These are phyloP conservation scores for Suillus weaverae DNA, from an alignment of 768 basidiomycete species.

Conservation along the genomic window DNA sequence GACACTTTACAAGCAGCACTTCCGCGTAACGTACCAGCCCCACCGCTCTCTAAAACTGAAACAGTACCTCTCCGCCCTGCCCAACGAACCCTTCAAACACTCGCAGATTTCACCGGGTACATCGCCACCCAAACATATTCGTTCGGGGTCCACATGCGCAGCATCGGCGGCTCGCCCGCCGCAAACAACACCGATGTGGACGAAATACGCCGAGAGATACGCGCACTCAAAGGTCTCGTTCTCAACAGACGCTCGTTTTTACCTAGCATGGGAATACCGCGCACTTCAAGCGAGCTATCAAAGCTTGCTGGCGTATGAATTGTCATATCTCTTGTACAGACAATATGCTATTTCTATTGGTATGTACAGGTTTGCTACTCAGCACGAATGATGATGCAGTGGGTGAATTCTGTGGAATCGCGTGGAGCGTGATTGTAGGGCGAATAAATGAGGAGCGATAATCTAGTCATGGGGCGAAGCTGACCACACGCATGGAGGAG, in stretches of 20 bases:
- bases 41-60: conserved; percentile 13
- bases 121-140: conserved; percentile 72
- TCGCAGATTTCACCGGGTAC: conserved; percentile 78
- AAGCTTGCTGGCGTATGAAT: conserved; percentile 3
- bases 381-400: background rate
- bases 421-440: background rate
- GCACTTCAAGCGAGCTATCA: conserved; percentile 9
- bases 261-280: conserved; percentile 5
- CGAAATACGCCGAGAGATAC: conserved; percentile 70
- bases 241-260: conserved; percentile 59
- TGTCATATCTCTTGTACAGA: background rate
- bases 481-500: background rate
- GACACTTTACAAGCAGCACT: conserved; percentile 21
- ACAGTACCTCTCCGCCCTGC: conserved; percentile 34
- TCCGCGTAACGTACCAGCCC: conserved; percentile 18
- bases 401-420: background rate
- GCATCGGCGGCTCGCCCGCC: conserved; percentile 18
- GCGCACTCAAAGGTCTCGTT: conserved; percentile 76
- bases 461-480: background rate
- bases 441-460: background rate
- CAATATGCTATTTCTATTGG: background rate
- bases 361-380: background rate
- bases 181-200: conserved; percentile 50
- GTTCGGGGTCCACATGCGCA: conserved; percentile 20
- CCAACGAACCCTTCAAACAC: conserved; percentile 63